Evolutionary conservation across 2,329 filamentous ascomycete species (phyloP), one percentile per base, ranked within the genome.

Genomic region (Claviceps pazoutovae): DNA sequence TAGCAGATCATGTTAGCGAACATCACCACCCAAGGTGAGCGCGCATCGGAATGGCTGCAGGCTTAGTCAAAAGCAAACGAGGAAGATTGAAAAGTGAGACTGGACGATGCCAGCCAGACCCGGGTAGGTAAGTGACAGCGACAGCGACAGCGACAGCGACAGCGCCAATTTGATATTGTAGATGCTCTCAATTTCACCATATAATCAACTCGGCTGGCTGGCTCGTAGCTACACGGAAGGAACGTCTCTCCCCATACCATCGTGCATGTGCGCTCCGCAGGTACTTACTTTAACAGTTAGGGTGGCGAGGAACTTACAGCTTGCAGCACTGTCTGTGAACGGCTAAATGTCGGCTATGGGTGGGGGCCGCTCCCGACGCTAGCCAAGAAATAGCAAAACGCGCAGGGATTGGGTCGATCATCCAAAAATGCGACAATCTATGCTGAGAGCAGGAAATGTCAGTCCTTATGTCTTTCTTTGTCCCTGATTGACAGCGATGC

Each of bases 1-100:
- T 66, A 65, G 56, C 51, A 52, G 53, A 56, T 54, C 55, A 53
- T 59, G 61, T 66, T 56, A 66, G 64, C 57, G 57, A 64, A 57
- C 56, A 59, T 58, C 52, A 53, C 59, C 51, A 41, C 19, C 46
- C 11, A 26, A 37, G 50, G 39, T 46, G 48, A 52, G 45, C 44
- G 30, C 50, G 48, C 53, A 48, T 45, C 56, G 39, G 48, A 49
- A 53, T 54, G 53, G 49, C 57, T 51, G 34, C 21, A 50, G 19
- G 19, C 9, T 46, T 8, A 13, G 11, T 5, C 3, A 21, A 45
- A 11, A 34, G 51, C 51, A 49, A 47, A 51, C 44, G 54, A 58
- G 53, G 56, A 53, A 54, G 5, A 14, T 38, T 11, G 19, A 56
- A 51, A 45, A 56, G 50, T 53, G 53, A 59, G 48, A 53, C 44